Percentiles rank a stretch among this genome's conserved stretches.
Conservation (phyloP, 331 rosid species). For the Quercus phellos region DNA sequence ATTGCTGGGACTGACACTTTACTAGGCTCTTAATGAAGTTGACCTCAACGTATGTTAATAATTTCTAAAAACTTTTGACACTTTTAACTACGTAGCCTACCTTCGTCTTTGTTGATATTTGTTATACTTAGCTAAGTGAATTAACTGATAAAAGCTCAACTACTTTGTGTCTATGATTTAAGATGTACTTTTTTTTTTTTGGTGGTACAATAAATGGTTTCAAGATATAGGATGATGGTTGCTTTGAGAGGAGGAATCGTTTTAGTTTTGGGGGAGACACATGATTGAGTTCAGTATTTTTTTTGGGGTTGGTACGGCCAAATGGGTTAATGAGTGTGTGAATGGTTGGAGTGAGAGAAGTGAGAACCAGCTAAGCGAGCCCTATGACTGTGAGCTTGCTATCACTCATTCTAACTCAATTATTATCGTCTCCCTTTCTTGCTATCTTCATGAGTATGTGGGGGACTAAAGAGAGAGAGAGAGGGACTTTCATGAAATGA, state of each 20-base stretch:
- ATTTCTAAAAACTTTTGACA: background rate
- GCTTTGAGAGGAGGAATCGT: background rate
- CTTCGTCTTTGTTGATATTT: background rate
- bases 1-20: no score
- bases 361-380: conserved; percentile 6
- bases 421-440: background rate
- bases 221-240: background rate
- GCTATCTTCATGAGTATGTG: conserved; percentile 1
- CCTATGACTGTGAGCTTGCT: background rate
- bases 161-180: background rate
- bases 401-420: background rate
- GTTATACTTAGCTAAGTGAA: background rate
- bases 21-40: no score
- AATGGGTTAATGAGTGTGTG: background rate
- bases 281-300: background rate
- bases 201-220: background rate
- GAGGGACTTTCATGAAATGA: background rate
- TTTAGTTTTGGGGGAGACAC: background rate
- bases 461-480: background rate
- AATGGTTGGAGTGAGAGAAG: background rate
- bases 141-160: background rate
- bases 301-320: background rate
- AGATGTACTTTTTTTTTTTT: background rate
- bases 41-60: background rate
- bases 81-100: background rate